Evolutionary conservation across 192 early-diverging fungal genomes (phyloP).

Genomic region (Umbelopsis isabellina): DNA sequence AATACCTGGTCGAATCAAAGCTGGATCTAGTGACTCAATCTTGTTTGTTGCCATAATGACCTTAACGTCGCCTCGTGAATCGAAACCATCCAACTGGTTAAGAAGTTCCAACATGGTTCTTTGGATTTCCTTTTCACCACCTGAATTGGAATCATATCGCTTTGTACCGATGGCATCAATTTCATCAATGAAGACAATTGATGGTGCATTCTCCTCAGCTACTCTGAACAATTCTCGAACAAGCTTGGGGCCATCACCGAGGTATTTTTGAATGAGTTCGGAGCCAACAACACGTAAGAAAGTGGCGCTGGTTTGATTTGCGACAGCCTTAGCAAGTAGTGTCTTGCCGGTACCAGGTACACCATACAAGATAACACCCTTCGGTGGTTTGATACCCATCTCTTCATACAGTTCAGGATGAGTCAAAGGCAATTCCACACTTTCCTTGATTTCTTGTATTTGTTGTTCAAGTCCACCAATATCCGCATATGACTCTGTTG

Average conservation of each 20-base stretch:
- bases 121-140: constrained; percentile 97
- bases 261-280: constrained; percentile 98
- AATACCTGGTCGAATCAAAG: constrained; percentile 87
- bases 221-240: constrained; percentile 97
- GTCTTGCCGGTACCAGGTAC: constrained; percentile 94
- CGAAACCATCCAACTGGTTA: constrained; percentile 98
- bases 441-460: constrained; percentile 90
- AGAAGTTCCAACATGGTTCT: constrained; percentile 96
- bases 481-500: constrained; percentile 97
- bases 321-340: constrained; percentile 95
- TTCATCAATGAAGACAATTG: constrained; percentile 99
- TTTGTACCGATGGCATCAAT: constrained; percentile 99
- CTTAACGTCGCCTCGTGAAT: constrained; percentile 94
- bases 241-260: constrained; percentile 97
- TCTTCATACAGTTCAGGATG: constrained; percentile 98
- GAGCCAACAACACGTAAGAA: constrained; percentile 98
- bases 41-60: constrained; percentile 99
- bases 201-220: constrained; percentile 94
- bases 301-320: constrained; percentile 96
- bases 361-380: constrained; percentile 96
- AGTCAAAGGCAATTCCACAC: constrained; percentile 94
- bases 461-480: constrained; percentile 97
- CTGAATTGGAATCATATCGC: constrained; percentile 93
- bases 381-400: constrained; percentile 98
- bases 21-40: constrained; percentile 96